Evolutionary conservation across 1,139 yeast genomes (phyloP).

Genomic region (Suhomyces yuchorum): DNA sequence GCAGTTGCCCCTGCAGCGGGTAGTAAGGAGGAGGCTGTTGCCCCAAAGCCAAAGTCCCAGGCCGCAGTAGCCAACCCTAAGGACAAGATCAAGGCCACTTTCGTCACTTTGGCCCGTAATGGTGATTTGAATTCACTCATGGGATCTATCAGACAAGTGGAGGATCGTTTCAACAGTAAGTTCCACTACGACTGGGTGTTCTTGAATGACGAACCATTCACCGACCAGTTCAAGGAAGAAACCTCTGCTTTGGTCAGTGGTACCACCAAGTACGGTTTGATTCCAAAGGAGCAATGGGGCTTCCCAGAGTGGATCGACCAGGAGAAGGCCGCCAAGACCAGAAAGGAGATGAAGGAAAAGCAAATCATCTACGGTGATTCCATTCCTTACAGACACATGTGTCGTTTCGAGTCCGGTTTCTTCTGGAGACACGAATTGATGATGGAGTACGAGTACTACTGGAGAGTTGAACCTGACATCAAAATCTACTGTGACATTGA

Average conservation of each 20-base stretch:
- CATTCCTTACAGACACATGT: constrained; percentile 77
- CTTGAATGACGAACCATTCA: constrained; percentile 45
- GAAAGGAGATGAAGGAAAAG: constrained; percentile 54
- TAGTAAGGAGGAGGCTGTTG: constrained; percentile 5
- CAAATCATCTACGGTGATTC: constrained; percentile 63
- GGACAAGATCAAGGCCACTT: constrained; percentile 44
- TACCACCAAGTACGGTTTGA: constrained; percentile 44
- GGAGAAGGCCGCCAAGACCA: constrained; percentile 53
- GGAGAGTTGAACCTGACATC: constrained; percentile 94
- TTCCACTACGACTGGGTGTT: constrained; percentile 52
- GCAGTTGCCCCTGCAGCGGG: constrained; percentile 14
- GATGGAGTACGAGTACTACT: constrained; percentile 77
- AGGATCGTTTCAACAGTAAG: constrained; percentile 47
- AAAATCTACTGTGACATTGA: constrained; percentile 76
- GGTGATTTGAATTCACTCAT: constrained; percentile 38
- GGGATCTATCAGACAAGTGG: constrained; percentile 46
- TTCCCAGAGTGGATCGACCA: constrained; percentile 62
- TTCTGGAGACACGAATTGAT: constrained; percentile 77
- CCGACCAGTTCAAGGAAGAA: constrained; percentile 41
- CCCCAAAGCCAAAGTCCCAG: constrained; percentile 5
- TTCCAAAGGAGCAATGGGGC: constrained; percentile 51
- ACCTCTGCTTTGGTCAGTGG: constrained; percentile 42
- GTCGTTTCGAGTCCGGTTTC: constrained; percentile 89
- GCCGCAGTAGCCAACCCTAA: constrained; percentile 12
- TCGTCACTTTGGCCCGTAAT: constrained; percentile 49